phyloP scores from a whole-genome alignment of 805 yeast genomes.

The Cyberlindnera xishuangbannaensis region DNA sequence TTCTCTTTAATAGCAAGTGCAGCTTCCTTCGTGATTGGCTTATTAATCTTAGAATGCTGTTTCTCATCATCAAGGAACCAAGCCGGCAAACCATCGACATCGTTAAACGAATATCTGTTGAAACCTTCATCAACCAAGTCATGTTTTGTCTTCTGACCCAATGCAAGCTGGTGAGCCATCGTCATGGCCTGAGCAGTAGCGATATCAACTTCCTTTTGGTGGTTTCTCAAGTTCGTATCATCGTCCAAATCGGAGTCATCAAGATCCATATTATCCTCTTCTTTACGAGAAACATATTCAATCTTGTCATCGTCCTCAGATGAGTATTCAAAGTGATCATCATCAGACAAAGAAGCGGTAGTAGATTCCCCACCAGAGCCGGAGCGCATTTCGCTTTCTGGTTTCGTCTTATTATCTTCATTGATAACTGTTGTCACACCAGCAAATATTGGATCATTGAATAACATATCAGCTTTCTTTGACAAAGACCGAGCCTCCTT shows the following conservation, averaged over 20 bases:
- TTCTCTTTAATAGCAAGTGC: constrained; percentile 72
- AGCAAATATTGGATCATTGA: constrained; percentile 49
- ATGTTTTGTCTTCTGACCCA: constrained; percentile 79
- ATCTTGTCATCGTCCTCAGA: constrained; percentile 31
- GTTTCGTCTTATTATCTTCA: constrained; percentile 3
- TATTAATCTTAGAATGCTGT: constrained; percentile 74
- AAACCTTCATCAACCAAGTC: constrained; percentile 90
- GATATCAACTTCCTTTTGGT: constrained; percentile 64
- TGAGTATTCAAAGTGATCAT: constrained; percentile 11
- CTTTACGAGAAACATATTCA: constrained; percentile 41
- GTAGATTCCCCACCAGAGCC: constrained; percentile 14
- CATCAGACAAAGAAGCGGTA: constrained; percentile 22
- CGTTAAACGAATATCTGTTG: constrained; percentile 88
- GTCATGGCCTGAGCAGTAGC: constrained; percentile 98
- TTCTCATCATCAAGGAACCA: constrained; percentile 96
- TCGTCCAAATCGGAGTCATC: constrained; percentile 50
- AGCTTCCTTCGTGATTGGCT: constrained; percentile 95
- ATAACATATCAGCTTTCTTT: constrained; percentile 38
- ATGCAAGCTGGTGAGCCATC: constrained; percentile 89
- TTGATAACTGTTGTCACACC: constrained; percentile 36
- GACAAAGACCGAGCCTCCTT: constrained; percentile 33
- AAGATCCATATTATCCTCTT: constrained; percentile 25
- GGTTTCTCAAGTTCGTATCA: constrained; percentile 39
- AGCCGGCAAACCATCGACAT: constrained; percentile 84
- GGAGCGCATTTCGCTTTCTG: constrained; percentile 7